A percentile compares a stretch with the other conserved stretches of the same genome.
Evolutionary conservation across 495 filamentous ascomycete genomes (phyloP).

Genomic region (Penicillium atrosanguineum): DNA sequence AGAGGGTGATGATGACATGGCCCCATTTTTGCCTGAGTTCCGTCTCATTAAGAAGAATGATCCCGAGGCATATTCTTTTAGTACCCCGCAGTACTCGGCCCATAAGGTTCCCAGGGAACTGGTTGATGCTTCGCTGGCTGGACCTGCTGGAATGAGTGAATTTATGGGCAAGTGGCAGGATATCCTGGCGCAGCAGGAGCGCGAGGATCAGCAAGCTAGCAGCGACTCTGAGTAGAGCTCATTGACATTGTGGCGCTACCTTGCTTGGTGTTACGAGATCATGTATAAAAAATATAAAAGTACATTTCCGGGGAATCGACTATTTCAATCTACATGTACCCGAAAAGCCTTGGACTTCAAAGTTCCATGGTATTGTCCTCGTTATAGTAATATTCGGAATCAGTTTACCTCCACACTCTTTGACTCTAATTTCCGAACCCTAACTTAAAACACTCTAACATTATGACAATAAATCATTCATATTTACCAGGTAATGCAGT

Average conservation of each 20-base stretch:
- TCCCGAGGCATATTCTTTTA: conserved; percentile 82
- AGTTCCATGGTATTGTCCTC: not conserved
- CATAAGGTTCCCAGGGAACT: conserved; percentile 95
- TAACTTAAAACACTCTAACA: no score
- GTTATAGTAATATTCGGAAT: no score
- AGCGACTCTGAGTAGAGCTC: conserved; percentile 39
- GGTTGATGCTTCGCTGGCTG: conserved; percentile 77
- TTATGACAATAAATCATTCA: no score
- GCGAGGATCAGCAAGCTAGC: conserved; percentile 44
- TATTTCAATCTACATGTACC: not conserved
- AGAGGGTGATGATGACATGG: conserved; percentile 54
- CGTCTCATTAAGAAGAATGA: conserved; percentile 79
- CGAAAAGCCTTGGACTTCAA: no score
- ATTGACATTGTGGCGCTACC: not conserved
- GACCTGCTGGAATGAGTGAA: conserved; percentile 70
- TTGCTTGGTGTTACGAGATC: conserved; percentile 12
- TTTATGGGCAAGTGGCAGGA: conserved; percentile 87
- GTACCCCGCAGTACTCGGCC: conserved; percentile 83
- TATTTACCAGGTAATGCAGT: no score
- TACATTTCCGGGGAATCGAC: not conserved
- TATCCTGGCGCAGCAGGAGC: conserved; percentile 59
- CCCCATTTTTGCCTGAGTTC: conserved; percentile 69
- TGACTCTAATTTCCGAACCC: no score
- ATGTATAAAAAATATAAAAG: not conserved
- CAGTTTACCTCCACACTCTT: no score